A percentile compares a stretch with the other conserved stretches of the same genome.
These are phyloP conservation scores for Mycogone perniciosa DNA, from an alignment of 2,329 filamentous ascomycete species.

Conservation along the genomic window DNA sequence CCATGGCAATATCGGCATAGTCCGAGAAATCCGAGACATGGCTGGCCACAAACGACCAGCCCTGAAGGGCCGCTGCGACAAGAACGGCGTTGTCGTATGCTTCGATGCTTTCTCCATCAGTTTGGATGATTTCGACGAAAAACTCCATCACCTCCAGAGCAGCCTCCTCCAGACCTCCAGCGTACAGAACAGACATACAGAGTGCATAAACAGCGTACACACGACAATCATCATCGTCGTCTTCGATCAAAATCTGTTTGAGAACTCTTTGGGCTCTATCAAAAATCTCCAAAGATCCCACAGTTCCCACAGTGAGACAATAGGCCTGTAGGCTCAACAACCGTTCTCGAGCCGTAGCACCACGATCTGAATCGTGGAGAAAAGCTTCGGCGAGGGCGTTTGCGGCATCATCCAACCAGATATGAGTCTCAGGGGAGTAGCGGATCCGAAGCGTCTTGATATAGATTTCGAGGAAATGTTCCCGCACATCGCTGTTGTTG, in stretches of 20 bases:
- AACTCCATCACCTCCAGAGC: slow-evolving; percentile 68
- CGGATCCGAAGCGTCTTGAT: slow-evolving; percentile 48
- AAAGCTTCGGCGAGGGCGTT: slow-evolving; percentile 57
- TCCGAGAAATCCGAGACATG: slow-evolving; percentile 68
- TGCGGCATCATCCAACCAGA: slow-evolving; percentile 50
- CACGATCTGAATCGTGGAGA: slow-evolving; percentile 62
- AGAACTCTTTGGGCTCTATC: slow-evolving; percentile 25
- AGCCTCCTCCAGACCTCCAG: slow-evolving; percentile 62
- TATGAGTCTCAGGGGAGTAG: slow-evolving; percentile 28
- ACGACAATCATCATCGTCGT: slow-evolving; percentile 57
- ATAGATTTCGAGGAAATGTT: slow-evolving; percentile 35
- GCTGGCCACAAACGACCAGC: slow-evolving; percentile 76
- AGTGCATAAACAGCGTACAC: slow-evolving; percentile 72
- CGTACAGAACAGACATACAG: slow-evolving; percentile 66
- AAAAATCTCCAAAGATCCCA: slow-evolving; percentile 49
- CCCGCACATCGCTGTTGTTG: slow-evolving; percentile 64
- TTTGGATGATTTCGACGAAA: slow-evolving; percentile 70
- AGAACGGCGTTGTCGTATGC: slow-evolving; percentile 64
- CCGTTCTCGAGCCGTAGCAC: slow-evolving; percentile 62
- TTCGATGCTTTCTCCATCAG: slow-evolving; percentile 66
- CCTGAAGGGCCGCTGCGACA: slow-evolving; percentile 67
- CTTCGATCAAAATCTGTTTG: slow-evolving; percentile 34
- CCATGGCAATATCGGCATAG: slow-evolving; percentile 64
- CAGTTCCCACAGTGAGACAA: slow-evolving; percentile 58
- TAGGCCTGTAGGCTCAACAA: slow-evolving; percentile 66